A percentile compares a stretch with the other conserved stretches of the same genome.
These are phyloP conservation scores for Chaetoscypha palmicola DNA, from an alignment of 2,329 filamentous ascomycete genomes.

Conservation along the genomic window DNA sequence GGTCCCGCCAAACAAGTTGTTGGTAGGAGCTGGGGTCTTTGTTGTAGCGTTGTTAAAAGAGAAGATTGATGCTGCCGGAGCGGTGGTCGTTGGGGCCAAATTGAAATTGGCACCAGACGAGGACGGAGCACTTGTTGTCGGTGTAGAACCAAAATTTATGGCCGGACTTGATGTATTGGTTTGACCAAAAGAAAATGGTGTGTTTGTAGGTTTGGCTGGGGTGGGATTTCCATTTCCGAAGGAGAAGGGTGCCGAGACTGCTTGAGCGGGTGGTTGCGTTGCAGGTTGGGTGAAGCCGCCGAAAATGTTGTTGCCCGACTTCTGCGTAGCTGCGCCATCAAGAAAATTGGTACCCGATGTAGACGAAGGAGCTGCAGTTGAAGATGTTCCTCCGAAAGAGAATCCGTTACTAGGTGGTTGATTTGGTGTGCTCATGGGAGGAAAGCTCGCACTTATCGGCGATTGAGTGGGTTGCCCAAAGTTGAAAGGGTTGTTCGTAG, in stretches of 20 bases:
- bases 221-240: conserved; percentile 7
- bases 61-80: background rate
- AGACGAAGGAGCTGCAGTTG: conserved; percentile 8
- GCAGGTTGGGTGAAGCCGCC: conserved; percentile 11
- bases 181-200: conserved; percentile 5
- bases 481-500: background rate
- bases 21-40: background rate
- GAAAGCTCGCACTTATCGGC: conserved; percentile 5
- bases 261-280: conserved; percentile 1
- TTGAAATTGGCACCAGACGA: background rate
- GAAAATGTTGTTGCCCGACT: no score
- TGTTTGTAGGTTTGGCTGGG: conserved; percentile 3
- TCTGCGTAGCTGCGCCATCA: no score
- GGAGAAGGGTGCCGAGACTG: conserved; percentile 6
- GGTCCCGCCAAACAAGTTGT: conserved; percentile 1
- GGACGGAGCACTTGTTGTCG: background rate
- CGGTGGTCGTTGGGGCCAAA: background rate
- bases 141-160: background rate
- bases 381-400: conserved; percentile 14
- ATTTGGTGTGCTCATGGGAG: conserved; percentile 4
- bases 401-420: conserved; percentile 10
- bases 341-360: background rate
- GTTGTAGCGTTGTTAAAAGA: background rate
- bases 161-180: conserved; percentile 1
- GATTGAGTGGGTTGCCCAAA: conserved; percentile 4